phyloP scores from a whole-genome alignment of 768 basidiomycete species.

The Boletus subparvulus region DNA sequence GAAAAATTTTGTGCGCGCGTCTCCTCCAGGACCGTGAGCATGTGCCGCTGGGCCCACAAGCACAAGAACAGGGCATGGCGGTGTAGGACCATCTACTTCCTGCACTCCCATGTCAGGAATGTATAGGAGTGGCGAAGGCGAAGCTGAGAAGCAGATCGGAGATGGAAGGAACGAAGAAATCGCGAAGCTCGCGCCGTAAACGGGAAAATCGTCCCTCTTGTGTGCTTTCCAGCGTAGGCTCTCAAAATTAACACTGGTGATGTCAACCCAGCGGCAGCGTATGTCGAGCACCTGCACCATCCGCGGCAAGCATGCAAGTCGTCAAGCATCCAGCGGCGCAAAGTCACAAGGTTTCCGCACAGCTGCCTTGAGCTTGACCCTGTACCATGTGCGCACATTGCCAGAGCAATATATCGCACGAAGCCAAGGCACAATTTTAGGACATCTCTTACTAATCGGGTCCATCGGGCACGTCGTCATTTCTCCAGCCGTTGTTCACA shows the following conservation, averaged over 20 bases:
- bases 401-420: constrained; percentile 28
- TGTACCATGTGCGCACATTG: constrained; percentile 7
- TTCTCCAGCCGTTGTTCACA: constrained; percentile 4
- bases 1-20: neutral
- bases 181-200: constrained; percentile 12
- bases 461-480: constrained; percentile 7
- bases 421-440: constrained; percentile 16
- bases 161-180: constrained; percentile 18
- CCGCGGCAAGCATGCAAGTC: neutral
- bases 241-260: neutral
- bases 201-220: constrained; percentile 12
- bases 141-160: constrained; percentile 27
- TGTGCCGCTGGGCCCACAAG: constrained; percentile 5
- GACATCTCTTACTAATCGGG: constrained; percentile 20
- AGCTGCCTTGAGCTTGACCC: neutral
- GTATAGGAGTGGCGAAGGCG: constrained; percentile 10
- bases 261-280: neutral
- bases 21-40: neutral
- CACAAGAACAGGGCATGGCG: neutral
- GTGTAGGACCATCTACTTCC: constrained; percentile 7
- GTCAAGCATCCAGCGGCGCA: neutral
- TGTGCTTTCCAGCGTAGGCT: neutral
- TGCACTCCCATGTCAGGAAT: constrained; percentile 16
- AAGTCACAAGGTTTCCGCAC: neutral
- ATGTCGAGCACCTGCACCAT: neutral